Base-by-base conservation (phyloP, 1,284 basidiomycete species). In the Microbotryum saponariae region DNA sequence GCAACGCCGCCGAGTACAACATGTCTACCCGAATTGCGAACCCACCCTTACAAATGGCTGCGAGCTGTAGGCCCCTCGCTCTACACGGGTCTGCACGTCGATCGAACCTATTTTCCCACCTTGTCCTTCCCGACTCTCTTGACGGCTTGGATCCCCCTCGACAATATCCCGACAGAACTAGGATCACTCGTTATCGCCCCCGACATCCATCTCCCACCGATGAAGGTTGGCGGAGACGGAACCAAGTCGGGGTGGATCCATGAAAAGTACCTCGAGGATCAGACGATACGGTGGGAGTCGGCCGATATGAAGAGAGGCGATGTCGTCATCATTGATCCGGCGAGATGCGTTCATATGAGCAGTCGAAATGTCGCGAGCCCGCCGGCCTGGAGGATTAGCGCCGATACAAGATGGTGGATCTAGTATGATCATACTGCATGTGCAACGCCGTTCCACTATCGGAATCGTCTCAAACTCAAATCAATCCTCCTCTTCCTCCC, bases 1-100 rank as follows among this genome's bases (percentile, higher is more conserved):
- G 37, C 37, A 10, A 16, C 51, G 20, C 6, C 51, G 20, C n/a
- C 20, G 8, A 37, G 18, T 12, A 31, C 51, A 7, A 31, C 23
- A 27, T 6, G 9, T 14, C 46, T 29, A 20, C 48, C 48, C 10
- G 12, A 29, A 6, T n/a, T 42, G 29, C 21, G 37, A 21, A 56
- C 55, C 29, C 55, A 56, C 48, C 55, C 55, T 20, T 56, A 56
- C 47, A 56, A 56, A 23, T 56, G 55, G 55, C 47, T 56, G n/a
- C 55, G 55, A 29, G 55, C 55, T n/a, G 55, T 56, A 47, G n/a
- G 31, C 10, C 47, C 46, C n/a, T 6, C 8, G 14, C 55, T 56
- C 47, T 42, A 37, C n/a, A 56, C 55, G 29, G 55, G 55, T n/a
- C 48, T 56, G 48, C 48, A 47, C 55, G 37, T 42, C 37, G 37